Evolutionary conservation across 805 yeast species (phyloP).

Genomic region (Starmera amethionina): DNA sequence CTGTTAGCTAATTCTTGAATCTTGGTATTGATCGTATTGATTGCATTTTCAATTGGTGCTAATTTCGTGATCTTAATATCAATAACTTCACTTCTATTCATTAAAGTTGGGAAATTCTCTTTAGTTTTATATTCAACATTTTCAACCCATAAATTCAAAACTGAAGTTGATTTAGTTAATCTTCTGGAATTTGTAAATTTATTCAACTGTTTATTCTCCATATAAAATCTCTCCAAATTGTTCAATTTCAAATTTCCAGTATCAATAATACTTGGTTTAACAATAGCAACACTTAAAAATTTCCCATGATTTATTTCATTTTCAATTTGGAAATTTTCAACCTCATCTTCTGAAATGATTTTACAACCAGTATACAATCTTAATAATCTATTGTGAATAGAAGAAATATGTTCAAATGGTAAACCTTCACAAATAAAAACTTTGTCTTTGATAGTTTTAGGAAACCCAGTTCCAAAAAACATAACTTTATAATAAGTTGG

Average conservation of each 20-base stretch:
- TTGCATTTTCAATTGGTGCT: constrained; percentile 82
- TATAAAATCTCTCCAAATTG: constrained; percentile 61
- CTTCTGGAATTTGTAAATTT: constrained; percentile 62
- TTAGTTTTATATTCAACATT: constrained; percentile 71
- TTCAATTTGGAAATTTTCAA: constrained; percentile 39
- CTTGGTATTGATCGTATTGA: constrained; percentile 54
- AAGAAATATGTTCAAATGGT: constrained; percentile 79
- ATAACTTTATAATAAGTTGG: constrained; percentile 75
- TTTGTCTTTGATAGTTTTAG: constrained; percentile 62
- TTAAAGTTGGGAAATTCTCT: constrained; percentile 76
- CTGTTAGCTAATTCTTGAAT: constrained; percentile 63
- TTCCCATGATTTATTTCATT: constrained; percentile 54
- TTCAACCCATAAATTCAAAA: constrained; percentile 80
- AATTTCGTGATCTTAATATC: constrained; percentile 37
- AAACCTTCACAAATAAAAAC: constrained; percentile 78
- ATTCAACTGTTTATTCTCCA: constrained; percentile 63
- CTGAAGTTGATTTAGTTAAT: constrained; percentile 62
- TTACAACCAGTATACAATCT: constrained; percentile 76
- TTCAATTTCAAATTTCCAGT: constrained; percentile 27
- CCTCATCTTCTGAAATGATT: constrained; percentile 46
- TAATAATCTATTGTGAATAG: constrained; percentile 68
- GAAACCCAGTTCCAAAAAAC: constrained; percentile 80
- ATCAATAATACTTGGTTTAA: constrained; percentile 55
- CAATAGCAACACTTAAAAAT: constrained; percentile 60
- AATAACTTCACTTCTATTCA: constrained; percentile 73